Percentiles rank a stretch among this genome's conserved stretches.
Evolutionary conservation across 129 eudicot genomes (phyloP).

Genomic region (Helichrysum umbraculigerum): DNA sequence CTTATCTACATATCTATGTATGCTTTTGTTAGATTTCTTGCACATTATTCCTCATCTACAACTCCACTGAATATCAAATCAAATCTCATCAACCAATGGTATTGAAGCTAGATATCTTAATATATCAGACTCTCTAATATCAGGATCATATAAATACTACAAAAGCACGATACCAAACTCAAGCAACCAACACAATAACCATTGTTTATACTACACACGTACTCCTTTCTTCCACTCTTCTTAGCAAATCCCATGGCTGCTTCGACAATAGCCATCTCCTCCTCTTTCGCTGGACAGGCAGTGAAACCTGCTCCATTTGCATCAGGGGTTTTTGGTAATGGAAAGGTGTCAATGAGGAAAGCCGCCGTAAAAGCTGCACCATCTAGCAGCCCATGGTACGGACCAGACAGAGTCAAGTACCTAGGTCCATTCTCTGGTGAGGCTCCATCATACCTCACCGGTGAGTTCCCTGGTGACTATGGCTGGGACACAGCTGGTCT

Average conservation of each 20-base stretch:
- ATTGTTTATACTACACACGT: neutral
- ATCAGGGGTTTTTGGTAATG: neutral
- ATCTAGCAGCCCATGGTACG: slow-evolving; percentile 22
- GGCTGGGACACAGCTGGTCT: slow-evolving; percentile 33
- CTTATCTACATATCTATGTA: neutral
- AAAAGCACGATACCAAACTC: slow-evolving; percentile 1
- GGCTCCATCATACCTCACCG: neutral
- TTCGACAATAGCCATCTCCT: no score
- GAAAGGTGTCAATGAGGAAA: neutral
- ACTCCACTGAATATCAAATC: slow-evolving; percentile 9
- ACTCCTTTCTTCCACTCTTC: neutral
- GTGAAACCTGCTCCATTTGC: neutral
- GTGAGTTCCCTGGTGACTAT: slow-evolving; percentile 29
- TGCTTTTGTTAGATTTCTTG: neutral
- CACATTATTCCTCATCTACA: neutral
- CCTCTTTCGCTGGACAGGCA: neutral
- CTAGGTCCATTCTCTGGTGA: slow-evolving; percentile 16
- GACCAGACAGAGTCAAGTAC: slow-evolving; percentile 27
- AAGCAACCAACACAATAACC: slow-evolving; percentile 19
- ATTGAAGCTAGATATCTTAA: neutral
- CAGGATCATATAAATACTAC: neutral
- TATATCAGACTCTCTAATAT: neutral
- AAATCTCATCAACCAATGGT: slow-evolving; percentile 16
- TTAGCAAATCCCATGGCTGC: no score
- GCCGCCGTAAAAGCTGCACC: neutral